These are phyloP conservation scores for Aspergillus thermomutatus DNA, from an alignment of 2,329 filamentous ascomycete species.

Conservation along the genomic window DNA sequence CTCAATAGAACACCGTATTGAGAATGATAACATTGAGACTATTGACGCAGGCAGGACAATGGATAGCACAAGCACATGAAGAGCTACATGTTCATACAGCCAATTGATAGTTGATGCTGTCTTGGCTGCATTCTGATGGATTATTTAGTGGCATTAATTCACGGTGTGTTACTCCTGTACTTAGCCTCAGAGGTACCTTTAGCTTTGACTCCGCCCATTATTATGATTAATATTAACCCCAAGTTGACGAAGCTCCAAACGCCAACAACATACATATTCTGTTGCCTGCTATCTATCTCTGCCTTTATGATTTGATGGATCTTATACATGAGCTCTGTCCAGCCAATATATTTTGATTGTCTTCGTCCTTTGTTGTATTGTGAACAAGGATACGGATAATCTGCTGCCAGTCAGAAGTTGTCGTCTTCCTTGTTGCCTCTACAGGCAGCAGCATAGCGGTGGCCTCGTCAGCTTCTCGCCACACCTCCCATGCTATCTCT, in stretches of 20 bases:
- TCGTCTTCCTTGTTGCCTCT: neutral
- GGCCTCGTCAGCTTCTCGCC: neutral
- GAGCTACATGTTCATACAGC: neutral
- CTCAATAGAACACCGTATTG: neutral
- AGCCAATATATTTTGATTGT: neutral
- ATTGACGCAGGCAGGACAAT: neutral
- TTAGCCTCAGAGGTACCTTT: neutral
- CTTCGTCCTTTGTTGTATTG: neutral
- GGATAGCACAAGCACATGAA: neutral
- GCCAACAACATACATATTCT: neutral
- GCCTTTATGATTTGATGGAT: neutral
- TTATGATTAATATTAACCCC: neutral
- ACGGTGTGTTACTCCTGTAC: neutral
- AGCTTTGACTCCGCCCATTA: neutral
- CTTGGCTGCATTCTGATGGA: too few species aligned
- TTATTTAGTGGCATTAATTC: too few species aligned
- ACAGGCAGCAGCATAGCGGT: neutral
- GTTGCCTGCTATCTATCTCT: conserved; percentile 10
- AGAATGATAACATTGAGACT: neutral
- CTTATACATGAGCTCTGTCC: conserved; percentile 3
- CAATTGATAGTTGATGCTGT: neutral
- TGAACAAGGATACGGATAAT: neutral
- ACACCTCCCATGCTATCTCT: neutral
- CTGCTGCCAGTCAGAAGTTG: neutral
- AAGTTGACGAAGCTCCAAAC: neutral